Evolutionary conservation across 1,284 basidiomycete genomes (phyloP), one percentile per base, ranked within the genome.

Genomic region (Trichosporon sp.): DNA sequence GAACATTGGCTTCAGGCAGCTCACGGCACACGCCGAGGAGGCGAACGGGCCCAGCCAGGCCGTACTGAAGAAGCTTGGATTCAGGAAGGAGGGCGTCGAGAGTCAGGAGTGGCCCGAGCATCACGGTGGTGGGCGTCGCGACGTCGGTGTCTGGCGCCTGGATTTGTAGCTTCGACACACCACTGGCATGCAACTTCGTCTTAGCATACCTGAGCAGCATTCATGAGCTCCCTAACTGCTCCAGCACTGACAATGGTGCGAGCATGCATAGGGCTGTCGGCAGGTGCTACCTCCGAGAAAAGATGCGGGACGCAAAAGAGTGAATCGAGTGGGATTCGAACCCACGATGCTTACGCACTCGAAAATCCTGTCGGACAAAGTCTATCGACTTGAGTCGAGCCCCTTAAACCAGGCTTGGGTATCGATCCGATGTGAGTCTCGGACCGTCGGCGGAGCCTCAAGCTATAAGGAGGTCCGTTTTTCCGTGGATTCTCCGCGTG

Each of bases 261-360:
- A n/a, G n/a, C n/a, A n/a, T n/a, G n/a, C 32, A 32, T 32, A 5
- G 32, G 4, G 32, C 5, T 38, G 35, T 9, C 35, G 2, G 2
- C 35, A 12, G 9, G 35, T 38, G 35, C 6, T 38, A 12, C 35
- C n/a, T 32, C 32, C 32, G 32, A 32, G n/a, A n/a, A n/a, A n/a
- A n/a, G 9, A 32, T 32, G 9, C 35, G 13, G 7, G 9, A 15
- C 18, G 8, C 38, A 60, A 60, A 31, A 29, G 29, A 18, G 21
- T 60, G 56, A 60, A 60, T 60, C 56, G 56, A 60, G 56, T 60
- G 56, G 56, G 56, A 60, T 60, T 60, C 56, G 56, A 60, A 60
- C 56, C 56, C 56, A 60, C 56, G 56, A 60, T 60, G 56, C 56
- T 60, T 60, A 60, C 56, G 56, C 56, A 60, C 56, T 60, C 56